Conservation (phyloP, 2,329 filamentous ascomycete species). For the Botrytis squamosa region DNA sequence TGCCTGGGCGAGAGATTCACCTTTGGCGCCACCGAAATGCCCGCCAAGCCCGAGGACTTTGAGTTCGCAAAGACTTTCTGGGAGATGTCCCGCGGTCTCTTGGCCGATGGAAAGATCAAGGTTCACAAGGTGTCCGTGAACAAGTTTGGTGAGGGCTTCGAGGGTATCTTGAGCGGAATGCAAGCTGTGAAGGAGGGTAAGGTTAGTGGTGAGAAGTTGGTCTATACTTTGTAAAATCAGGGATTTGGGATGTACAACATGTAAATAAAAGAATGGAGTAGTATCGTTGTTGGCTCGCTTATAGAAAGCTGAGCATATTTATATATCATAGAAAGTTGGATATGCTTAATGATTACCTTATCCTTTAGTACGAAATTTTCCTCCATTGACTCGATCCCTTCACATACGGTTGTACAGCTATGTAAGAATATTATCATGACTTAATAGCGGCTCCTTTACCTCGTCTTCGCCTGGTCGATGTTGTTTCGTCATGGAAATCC, state of each 20-base stretch:
- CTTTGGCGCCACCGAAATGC: slow-evolving; percentile 26
- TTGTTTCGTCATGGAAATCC: neutral
- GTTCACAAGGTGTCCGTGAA: slow-evolving; percentile 37
- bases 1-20: slow-evolving; percentile 42
- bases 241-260: too few species aligned
- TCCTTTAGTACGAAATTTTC: neutral
- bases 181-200: slow-evolving; percentile 33
- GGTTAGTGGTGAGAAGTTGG: slow-evolving; percentile 47
- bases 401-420: neutral
- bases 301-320: neutral
- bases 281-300: neutral
- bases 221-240: slow-evolving; percentile 42
- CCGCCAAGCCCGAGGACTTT: slow-evolving; percentile 37
- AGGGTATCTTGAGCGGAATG: slow-evolving; percentile 36
- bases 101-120: slow-evolving; percentile 43
- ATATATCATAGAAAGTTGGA: neutral
- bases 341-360: neutral
- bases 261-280: neutral
- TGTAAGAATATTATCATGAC: neutral
- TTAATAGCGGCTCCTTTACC: neutral
- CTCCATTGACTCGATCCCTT: neutral
- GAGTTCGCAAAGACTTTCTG: slow-evolving; percentile 44
- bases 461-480: neutral
- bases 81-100: slow-evolving; percentile 38
- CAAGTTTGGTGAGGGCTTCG: slow-evolving; percentile 37